Evolutionary conservation across 106 monocot genomes (phyloP).

Genomic region (Dactylorhiza incarnata): DNA sequence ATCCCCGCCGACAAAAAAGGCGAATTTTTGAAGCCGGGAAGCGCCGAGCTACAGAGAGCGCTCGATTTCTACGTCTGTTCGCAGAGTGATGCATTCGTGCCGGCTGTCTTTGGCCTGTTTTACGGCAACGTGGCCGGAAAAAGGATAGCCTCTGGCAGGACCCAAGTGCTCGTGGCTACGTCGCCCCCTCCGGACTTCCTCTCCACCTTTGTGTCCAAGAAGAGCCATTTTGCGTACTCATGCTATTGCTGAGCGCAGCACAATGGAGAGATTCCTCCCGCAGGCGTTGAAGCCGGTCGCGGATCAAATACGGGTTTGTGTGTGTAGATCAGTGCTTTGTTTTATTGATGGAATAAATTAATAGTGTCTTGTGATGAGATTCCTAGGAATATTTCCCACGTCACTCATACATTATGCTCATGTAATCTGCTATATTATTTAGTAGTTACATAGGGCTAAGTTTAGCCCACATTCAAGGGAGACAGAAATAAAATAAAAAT

Average conservation of each 20-base stretch:
- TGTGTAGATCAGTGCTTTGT: too few species aligned
- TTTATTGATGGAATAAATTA: too few species aligned
- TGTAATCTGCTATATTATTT: too few species aligned
- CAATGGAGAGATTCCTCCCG: not conserved
- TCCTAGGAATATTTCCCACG: too few species aligned
- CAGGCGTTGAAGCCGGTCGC: not conserved
- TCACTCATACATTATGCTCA: too few species aligned
- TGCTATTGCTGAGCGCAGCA: constrained; percentile 33
- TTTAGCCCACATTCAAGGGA: too few species aligned
- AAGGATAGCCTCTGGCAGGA: constrained; percentile 50
- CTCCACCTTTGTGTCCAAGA: constrained; percentile 30
- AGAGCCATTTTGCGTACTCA: constrained; percentile 44
- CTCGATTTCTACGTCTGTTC: constrained; percentile 48
- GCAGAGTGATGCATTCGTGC: constrained; percentile 42
- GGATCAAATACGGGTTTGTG: not conserved
- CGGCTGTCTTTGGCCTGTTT: constrained; percentile 47
- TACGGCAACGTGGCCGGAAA: constrained; percentile 39
- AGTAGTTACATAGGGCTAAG: too few species aligned
- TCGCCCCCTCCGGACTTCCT: constrained; percentile 19
- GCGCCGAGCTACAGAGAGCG: constrained; percentile 26
- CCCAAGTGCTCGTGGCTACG: constrained; percentile 37
- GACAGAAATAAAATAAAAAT: too few species aligned
- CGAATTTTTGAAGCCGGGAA: constrained; percentile 16
- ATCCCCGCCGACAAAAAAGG: constrained; percentile 38
- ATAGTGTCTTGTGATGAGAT: too few species aligned